Evolutionary conservation across 129 eudicot genomes (phyloP).

Genomic region (Dittrichia graveolens): DNA sequence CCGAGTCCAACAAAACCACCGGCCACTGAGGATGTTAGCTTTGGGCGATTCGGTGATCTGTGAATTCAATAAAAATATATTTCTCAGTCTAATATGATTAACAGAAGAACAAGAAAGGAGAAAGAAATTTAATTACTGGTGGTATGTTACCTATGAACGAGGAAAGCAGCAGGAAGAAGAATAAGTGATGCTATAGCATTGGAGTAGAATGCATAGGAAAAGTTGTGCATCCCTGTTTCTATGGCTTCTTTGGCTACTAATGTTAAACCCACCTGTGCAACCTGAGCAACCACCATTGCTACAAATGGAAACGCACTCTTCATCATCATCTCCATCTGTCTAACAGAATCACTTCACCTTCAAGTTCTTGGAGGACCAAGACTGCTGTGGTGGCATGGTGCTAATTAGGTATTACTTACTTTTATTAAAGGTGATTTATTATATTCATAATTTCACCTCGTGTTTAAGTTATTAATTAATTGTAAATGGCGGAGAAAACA

Average conservation of each 20-base stretch:
- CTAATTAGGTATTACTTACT: too few relatives aligned
- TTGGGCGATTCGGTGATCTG: constrained; percentile 51
- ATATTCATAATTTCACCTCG: too few relatives aligned
- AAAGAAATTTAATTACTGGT: background rate
- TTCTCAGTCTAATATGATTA: background rate
- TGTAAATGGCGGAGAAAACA: too few relatives aligned
- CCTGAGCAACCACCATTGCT: constrained; percentile 51
- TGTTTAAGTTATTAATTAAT: too few relatives aligned
- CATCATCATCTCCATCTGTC: constrained; percentile 32
- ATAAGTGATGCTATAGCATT: constrained; percentile 44
- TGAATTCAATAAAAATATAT: background rate
- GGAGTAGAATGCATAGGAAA: constrained; percentile 55
- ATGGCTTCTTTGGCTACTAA: constrained; percentile 50
- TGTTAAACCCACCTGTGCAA: constrained; percentile 56
- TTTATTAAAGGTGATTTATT: too few relatives aligned
- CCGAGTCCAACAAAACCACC: constrained; percentile 58
- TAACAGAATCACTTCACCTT: background rate
- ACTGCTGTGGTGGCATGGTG: background rate
- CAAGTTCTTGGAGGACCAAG: constrained; percentile 12
- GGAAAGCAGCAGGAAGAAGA: constrained; percentile 45
- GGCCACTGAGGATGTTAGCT: constrained; percentile 32
- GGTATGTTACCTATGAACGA: constrained; percentile 30
- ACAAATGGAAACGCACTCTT: constrained; percentile 50
- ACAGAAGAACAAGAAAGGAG: background rate
- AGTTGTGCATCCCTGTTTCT: constrained; percentile 56